These are phyloP conservation scores for Mycosphaerella arachidis DNA, from an alignment of 2,329 filamentous ascomycete species.

Conservation along the genomic window DNA sequence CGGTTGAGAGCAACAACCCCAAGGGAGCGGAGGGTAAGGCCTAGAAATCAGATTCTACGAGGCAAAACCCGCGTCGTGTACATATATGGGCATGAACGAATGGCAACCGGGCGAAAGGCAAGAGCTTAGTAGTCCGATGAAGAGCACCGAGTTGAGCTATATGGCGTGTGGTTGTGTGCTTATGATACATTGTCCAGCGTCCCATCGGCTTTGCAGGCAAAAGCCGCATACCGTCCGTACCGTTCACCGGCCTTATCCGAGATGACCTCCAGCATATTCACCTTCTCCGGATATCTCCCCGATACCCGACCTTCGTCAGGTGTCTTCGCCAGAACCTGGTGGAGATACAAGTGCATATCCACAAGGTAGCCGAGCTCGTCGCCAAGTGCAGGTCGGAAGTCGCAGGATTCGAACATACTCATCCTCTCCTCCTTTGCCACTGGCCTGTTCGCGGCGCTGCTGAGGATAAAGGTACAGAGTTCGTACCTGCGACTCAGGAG, in stretches of 20 bases:
- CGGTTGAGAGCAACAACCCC: constrained; percentile 24
- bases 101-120: not conserved
- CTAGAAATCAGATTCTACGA: constrained; percentile 2
- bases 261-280: constrained; percentile 42
- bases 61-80: constrained; percentile 1
- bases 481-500: constrained; percentile 36
- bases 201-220: constrained; percentile 20
- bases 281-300: constrained; percentile 21
- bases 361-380: constrained; percentile 35
- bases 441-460: constrained; percentile 10
- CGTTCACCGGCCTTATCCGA: constrained; percentile 37
- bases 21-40: constrained; percentile 3
- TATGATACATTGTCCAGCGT: constrained; percentile 12
- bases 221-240: constrained; percentile 38
- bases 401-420: constrained; percentile 40
- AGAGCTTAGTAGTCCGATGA: constrained; percentile 2
- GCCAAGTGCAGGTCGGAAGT: constrained; percentile 36
- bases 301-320: constrained; percentile 25
- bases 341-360: constrained; percentile 41
- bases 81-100: constrained; percentile 11
- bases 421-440: constrained; percentile 24
- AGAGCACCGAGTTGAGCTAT: not conserved
- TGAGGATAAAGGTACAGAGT: constrained; percentile 33
- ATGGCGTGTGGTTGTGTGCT: not conserved
- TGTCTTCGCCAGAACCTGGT: constrained; percentile 35